These are phyloP conservation scores for Phytophthora colocasiae DNA, from an alignment of 352 stramenopile species.

Conservation along the genomic window DNA sequence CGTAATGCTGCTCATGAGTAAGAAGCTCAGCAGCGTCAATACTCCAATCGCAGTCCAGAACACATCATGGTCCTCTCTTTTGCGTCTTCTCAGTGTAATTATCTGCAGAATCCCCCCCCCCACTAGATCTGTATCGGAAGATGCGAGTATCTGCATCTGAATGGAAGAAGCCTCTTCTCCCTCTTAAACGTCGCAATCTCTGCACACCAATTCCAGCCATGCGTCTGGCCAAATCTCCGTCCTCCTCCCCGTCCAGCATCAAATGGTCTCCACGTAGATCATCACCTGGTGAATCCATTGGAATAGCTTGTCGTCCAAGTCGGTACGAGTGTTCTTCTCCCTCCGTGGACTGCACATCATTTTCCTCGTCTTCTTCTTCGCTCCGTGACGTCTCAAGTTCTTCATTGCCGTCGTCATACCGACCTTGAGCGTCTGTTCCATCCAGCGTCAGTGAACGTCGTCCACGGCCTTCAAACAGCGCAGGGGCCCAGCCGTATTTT, in stretches of 20 bases:
- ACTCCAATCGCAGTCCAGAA: slow-evolving; percentile 86
- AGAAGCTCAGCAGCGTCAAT: no score
- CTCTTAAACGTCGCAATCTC: slow-evolving; percentile 40
- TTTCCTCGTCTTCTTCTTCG: slow-evolving; percentile 14
- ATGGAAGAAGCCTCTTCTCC: no score
- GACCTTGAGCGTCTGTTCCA: no score
- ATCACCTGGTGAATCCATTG: slow-evolving; percentile 76
- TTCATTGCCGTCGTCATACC: slow-evolving; percentile 20
- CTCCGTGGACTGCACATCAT: slow-evolving; percentile 9
- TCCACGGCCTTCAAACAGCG: no score
- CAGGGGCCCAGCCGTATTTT: no score
- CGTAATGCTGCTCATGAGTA: no score
- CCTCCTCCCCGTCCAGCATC: slow-evolving; percentile 39
- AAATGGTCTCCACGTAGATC: slow-evolving; percentile 43
- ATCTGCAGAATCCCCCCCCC: no score
- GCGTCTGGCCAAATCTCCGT: slow-evolving; percentile 4
- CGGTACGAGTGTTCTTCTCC: slow-evolving; percentile 58
- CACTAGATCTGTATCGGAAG: no score
- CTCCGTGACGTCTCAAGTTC: background rate
- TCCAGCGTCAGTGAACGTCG: no score
- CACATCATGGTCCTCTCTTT: no score
- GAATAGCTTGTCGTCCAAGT: slow-evolving; percentile 58
- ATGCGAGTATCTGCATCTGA: no score
- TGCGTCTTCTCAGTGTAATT: no score
- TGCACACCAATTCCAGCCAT: slow-evolving; percentile 24